phyloP scores from a whole-genome alignment of 345 rosid genomes.

The Cardamine occulta region DNA sequence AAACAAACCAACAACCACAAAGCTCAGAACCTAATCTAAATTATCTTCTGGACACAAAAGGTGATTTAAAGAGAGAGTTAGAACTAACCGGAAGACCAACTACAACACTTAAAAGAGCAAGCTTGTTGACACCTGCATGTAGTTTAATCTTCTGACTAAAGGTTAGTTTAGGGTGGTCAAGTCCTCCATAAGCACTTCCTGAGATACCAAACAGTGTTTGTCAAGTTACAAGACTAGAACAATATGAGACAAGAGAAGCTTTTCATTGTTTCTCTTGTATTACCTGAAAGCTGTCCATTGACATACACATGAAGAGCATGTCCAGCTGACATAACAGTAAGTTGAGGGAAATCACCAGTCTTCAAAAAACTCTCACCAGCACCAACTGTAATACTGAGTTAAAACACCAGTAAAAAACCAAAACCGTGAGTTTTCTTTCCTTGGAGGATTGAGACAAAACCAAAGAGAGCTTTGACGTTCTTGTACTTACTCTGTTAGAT shows the following conservation, averaged over 20 bases:
- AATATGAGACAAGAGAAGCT: slow-evolving; percentile 5
- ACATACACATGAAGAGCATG: slow-evolving; percentile 74
- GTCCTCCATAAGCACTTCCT: slow-evolving; percentile 79
- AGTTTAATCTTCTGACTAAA: slow-evolving; percentile 71
- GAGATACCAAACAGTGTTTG: slow-evolving; percentile 11
- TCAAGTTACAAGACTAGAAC: neutral
- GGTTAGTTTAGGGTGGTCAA: slow-evolving; percentile 61
- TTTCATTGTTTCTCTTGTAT: slow-evolving; percentile 1
- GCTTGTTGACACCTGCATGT: slow-evolving; percentile 75
- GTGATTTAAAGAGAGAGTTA: neutral
- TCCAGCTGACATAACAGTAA: slow-evolving; percentile 74
- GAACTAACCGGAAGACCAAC: slow-evolving; percentile 89
- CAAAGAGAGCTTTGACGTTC: slow-evolving; percentile 18
- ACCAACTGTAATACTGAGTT: slow-evolving; percentile 62
- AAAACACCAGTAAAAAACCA: neutral
- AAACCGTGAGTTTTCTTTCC: neutral
- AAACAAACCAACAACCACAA: slow-evolving; percentile 20
- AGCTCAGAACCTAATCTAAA: neutral
- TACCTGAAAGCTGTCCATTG: slow-evolving; percentile 82
- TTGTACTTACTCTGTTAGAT: slow-evolving; percentile 53
- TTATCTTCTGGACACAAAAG: neutral
- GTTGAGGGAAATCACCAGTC: slow-evolving; percentile 69
- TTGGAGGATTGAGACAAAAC: neutral
- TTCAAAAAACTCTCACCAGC: slow-evolving; percentile 64
- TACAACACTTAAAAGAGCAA: slow-evolving; percentile 72